Base-by-base conservation (phyloP, 2,329 filamentous ascomycete genomes). In the Sporothrix luriei region DNA sequence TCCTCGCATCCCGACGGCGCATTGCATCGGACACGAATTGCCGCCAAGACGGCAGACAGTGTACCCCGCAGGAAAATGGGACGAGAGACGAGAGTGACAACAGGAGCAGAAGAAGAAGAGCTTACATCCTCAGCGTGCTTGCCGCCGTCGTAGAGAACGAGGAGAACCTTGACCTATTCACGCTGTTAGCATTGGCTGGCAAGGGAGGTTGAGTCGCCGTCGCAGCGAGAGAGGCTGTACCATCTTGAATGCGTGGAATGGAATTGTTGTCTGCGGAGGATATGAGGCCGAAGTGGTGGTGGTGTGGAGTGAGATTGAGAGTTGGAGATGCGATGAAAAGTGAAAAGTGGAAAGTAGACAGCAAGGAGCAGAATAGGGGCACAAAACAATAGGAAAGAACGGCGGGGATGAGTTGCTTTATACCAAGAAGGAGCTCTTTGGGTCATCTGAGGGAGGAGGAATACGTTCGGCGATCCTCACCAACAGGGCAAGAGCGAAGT, bases 141-240 rank as follows among this genome's bases (percentile, higher is more conserved):
- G 79, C 88, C 87, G 80, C 93, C 94, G 83, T 97, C 94, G 86
- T 97, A 97, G 76, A 97, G 88, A 76, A 97, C 92, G 79, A 94
- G 86, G 79, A 97, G 90, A 83, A 97, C 92, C 85, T 97, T 97
- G 84, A 94, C 94, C 93, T 97, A 80, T 82, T 82, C 79, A 78
- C 78, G 80, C 80, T 76, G 84, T 85, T 78, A 85, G 83, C 81
- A 81, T 87, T 43, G 40, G 14, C 3, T 43, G 11, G 11, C 10
- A 43, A 9, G 40, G 40, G 40, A 87, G 76, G 40, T n/a, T 49
- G 52, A 62, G 64, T n/a, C 46, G 29, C 48, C 21, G 68, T 61
- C n/a, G 62, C 24, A 16, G 52, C 24, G 46, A 46, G 3, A 38
- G 29, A 24, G 5, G 62, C 16, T 4, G 49, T 72, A 72, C 71